Conservation (phyloP, 2,329 filamentous ascomycete species). For the Botrytis porri region DNA sequence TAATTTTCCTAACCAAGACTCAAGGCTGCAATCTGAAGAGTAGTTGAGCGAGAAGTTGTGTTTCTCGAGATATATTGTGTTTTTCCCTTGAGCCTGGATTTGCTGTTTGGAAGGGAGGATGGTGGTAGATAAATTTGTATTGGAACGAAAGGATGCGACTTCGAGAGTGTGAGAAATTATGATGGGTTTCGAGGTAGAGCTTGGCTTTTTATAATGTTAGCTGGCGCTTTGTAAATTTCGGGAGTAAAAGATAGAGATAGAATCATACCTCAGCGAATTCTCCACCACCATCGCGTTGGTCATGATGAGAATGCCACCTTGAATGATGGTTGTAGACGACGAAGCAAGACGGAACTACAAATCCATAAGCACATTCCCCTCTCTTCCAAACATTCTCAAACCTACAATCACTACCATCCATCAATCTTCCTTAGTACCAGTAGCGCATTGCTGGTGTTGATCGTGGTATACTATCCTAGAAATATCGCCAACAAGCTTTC, state of each 20-base stretch:
- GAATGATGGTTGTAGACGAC: neutral
- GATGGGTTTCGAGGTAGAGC: neutral
- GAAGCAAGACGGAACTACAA: neutral
- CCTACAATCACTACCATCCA: neutral
- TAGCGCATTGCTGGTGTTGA: neutral
- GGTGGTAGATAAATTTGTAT: neutral
- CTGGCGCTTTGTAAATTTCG: too few relatives aligned
- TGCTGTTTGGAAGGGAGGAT: neutral
- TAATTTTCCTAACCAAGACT: neutral
- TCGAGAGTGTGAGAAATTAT: accelerated
- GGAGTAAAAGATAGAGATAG: too few relatives aligned
- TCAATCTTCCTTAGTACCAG: neutral
- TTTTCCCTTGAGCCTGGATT: neutral
- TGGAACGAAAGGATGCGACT: neutral
- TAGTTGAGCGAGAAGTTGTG: neutral
- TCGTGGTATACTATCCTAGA: neutral
- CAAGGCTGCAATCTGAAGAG: neutral
- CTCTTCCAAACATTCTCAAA: accelerated
- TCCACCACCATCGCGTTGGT: neutral
- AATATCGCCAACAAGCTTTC: neutral
- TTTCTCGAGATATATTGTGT: neutral
- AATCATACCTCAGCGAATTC: too few relatives aligned
- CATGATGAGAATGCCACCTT: neutral
- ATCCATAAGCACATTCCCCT: neutral
- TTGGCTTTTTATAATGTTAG: too few relatives aligned